Conservation (phyloP, 202 grass and related monocot species). For the Eragrostis tef region DNA sequence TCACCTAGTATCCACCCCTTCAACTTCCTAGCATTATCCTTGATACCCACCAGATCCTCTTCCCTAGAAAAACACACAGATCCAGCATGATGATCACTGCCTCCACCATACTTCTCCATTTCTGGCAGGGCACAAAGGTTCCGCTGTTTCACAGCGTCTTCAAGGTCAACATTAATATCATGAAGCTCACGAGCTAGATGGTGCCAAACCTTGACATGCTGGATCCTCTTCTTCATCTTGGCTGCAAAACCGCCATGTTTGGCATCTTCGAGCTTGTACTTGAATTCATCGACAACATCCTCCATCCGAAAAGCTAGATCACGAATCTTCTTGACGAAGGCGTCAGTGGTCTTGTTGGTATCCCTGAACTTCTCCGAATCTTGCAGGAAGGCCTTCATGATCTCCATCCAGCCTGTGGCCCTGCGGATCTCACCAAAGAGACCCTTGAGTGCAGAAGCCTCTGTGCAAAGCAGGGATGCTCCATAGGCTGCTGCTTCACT, state of each 20-base stretch:
- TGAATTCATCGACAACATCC: neutral
- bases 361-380: neutral
- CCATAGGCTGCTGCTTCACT: neutral
- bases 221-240: neutral
- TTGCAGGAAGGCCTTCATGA: neutral
- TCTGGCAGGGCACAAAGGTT: neutral
- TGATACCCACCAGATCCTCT: constrained; percentile 56
- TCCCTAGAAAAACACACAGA: constrained; percentile 14
- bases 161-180: neutral
- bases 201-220: neutral
- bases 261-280: neutral
- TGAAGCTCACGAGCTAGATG: neutral
- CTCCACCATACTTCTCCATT: neutral
- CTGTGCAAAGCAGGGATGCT: neutral
- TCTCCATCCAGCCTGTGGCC: neutral
- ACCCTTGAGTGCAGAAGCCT: neutral
- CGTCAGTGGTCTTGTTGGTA: neutral
- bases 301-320: neutral
- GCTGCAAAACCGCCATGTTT: neutral
- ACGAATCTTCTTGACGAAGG: neutral
- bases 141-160: neutral
- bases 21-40: constrained; percentile 8
- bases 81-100: neutral
- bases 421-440: neutral
- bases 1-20: neutral